These are phyloP conservation scores for Mortierella sp. DNA, from an alignment of 371 early-diverging fungal species.

Conservation along the genomic window DNA sequence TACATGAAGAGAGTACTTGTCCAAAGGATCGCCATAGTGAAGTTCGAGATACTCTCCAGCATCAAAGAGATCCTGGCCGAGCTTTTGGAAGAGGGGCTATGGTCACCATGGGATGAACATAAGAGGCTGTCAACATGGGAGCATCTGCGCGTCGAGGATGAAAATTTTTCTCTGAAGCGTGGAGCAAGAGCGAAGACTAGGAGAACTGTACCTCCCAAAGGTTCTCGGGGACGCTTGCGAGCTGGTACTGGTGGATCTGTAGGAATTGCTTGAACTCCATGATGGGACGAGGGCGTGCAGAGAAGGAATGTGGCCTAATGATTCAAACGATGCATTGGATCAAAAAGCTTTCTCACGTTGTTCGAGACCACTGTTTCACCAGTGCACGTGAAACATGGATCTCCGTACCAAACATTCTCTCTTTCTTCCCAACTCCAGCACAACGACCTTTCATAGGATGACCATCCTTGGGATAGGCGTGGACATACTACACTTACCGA, in stretches of 20 bases:
- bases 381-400: no score
- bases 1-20: constrained; percentile 67
- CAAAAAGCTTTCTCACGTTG: no score
- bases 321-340: background rate
- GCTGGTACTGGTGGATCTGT: constrained; percentile 70
- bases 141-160: no score
- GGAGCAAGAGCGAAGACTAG: background rate
- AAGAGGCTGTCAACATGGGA: no score
- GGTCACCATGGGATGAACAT: no score
- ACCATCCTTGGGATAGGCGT: constrained; percentile 70
- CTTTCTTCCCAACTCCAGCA: background rate
- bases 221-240: constrained; percentile 64
- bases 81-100: constrained; percentile 70
- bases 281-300: background rate
- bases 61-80: constrained; percentile 69
- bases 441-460: constrained; percentile 3
- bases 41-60: constrained; percentile 65
- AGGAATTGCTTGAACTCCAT: constrained; percentile 62
- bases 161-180: constrained; percentile 3
- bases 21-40: constrained; percentile 66
- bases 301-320: constrained; percentile 1
- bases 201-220: constrained; percentile 63
- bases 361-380: no score
- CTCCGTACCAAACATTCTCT: background rate
- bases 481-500: constrained; percentile 63